A percentile compares a stretch with the other conserved stretches of the same genome.
Conservation (phyloP, 1,284 basidiomycete genomes). For the Puccinia hordei region DNA sequence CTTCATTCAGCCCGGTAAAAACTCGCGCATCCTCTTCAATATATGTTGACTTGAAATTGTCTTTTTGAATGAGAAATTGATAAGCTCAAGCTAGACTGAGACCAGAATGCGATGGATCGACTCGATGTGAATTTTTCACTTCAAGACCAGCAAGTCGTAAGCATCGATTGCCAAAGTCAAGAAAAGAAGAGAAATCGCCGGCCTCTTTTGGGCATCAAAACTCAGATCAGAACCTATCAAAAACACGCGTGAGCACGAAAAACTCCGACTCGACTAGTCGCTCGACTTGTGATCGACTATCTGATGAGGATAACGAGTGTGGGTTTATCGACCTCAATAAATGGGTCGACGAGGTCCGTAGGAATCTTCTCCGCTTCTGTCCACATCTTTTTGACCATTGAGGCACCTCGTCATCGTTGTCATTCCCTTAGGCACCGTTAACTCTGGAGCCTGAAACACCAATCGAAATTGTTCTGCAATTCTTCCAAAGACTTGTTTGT, state of each 20-base stretch:
- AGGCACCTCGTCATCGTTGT: neutral
- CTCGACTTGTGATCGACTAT: neutral
- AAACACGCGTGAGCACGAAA: neutral
- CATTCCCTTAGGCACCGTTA: constrained; percentile 66
- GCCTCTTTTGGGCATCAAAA: neutral
- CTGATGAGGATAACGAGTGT: constrained; percentile 45
- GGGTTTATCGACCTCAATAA: constrained; percentile 65
- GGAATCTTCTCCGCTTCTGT: constrained; percentile 60
- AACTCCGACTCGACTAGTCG: neutral
- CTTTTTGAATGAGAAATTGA: neutral
- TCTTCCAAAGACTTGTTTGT: constrained; percentile 72
- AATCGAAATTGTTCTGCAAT: constrained; percentile 69
- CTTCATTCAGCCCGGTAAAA: neutral
- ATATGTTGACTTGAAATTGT: neutral
- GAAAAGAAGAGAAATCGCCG: neutral
- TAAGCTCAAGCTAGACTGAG: constrained; percentile 28
- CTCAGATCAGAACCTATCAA: neutral
- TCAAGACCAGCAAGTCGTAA: neutral
- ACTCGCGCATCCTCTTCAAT: neutral
- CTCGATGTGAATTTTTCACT: constrained; percentile 29
- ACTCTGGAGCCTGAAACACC: constrained; percentile 70
- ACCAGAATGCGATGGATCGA: constrained; percentile 22
- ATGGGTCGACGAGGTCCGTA: constrained; percentile 69
- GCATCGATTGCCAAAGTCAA: neutral
- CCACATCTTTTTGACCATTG: constrained; percentile 61